phyloP scores from a whole-genome alignment of 2,329 filamentous ascomycete species.

The Alternaria viburni region DNA sequence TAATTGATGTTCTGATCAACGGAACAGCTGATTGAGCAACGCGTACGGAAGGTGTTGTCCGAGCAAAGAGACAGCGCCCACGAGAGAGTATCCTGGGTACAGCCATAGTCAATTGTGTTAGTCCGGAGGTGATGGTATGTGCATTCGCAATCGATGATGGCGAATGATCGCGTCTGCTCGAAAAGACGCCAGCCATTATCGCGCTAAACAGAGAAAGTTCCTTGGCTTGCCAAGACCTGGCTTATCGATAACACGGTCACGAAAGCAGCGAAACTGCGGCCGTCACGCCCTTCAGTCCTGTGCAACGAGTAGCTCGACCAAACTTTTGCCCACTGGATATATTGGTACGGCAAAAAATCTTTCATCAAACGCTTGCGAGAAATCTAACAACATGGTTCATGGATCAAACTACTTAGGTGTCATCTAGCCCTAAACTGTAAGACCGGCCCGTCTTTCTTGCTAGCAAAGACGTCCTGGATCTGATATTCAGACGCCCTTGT shows the following conservation, averaged over 20 bases:
- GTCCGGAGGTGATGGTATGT: neutral
- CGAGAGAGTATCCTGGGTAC: constrained; percentile 15
- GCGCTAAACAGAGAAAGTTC: constrained; percentile 5
- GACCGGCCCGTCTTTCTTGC: constrained; percentile 73
- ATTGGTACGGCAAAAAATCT: neutral
- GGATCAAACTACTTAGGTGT: neutral
- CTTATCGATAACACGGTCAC: constrained; percentile 8
- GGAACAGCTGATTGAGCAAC: constrained; percentile 16
- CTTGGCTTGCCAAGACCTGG: neutral
- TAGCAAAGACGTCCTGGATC: constrained; percentile 75
- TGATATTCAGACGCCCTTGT: constrained; percentile 65
- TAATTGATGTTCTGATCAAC: constrained; percentile 10
- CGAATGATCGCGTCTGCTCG: neutral
- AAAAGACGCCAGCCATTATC: neutral
- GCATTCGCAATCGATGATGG: neutral
- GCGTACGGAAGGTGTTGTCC: constrained; percentile 14
- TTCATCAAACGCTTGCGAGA: fast-evolving
- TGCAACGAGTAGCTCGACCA: neutral
- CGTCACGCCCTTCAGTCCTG: neutral
- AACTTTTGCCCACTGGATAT: neutral
- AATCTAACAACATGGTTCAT: neutral
- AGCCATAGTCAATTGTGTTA: constrained; percentile 15
- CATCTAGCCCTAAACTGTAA: constrained; percentile 58
- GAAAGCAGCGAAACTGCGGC: neutral
- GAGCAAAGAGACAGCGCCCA: constrained; percentile 16